Conservation (phyloP, 208 protist genomes). For the Acanthamoeba sp. region DNA sequence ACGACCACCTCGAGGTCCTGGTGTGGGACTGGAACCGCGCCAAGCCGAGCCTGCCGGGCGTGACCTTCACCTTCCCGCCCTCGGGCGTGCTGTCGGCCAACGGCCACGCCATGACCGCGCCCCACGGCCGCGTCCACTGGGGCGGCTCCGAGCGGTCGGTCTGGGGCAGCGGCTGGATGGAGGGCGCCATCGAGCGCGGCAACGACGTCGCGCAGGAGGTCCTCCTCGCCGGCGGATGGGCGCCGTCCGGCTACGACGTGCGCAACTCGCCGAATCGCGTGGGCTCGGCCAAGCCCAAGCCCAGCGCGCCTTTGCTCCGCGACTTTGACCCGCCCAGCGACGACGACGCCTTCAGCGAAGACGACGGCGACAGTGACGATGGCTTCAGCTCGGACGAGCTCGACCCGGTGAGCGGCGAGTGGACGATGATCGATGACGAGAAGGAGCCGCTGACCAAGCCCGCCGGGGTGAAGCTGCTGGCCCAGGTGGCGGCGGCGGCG, state of each 20-base stretch:
- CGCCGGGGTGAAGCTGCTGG: no score
- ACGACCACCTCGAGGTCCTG: neutral
- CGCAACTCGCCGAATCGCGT: neutral
- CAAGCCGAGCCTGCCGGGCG: slow-evolving; percentile 1
- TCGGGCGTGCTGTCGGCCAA: neutral
- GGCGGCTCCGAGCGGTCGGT: slow-evolving; percentile 44
- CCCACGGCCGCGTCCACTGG: slow-evolving; percentile 45
- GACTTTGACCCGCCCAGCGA: no score
- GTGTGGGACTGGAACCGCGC: neutral
- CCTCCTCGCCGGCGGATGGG: neutral
- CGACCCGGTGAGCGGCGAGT: no score
- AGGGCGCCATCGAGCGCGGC: slow-evolving; percentile 42
- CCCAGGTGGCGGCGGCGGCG: no score
- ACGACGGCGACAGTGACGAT: no score
- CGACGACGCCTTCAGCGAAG: no score
- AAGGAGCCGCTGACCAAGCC: no score
- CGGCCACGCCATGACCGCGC: neutral
- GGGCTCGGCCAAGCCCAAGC: neutral
- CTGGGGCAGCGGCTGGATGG: slow-evolving; percentile 50
- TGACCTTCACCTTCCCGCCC: slow-evolving; percentile 51
- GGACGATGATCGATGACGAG: no score
- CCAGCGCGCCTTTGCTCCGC: neutral
- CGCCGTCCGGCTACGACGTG: neutral
- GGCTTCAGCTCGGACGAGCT: no score
- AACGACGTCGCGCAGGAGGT: slow-evolving; percentile 36